phyloP scores from a whole-genome alignment of 2,329 filamentous ascomycete genomes.

The Colletotrichum tropicicola region DNA sequence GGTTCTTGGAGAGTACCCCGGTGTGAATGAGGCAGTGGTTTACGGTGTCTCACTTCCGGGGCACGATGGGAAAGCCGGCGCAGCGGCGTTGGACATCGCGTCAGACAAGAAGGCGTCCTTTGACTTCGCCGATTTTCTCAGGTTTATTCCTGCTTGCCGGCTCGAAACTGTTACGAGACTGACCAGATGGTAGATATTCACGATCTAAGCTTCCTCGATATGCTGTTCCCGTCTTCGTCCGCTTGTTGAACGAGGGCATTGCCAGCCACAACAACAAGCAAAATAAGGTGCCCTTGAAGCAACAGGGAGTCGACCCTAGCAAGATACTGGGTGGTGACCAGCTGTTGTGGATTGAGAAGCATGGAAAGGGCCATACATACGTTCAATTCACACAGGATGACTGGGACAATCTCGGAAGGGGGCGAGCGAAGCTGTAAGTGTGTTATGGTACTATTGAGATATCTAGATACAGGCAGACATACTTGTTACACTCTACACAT shows the following conservation, averaged over 20 bases:
- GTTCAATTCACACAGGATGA: constrained; percentile 65
- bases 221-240: constrained; percentile 78
- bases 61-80: constrained; percentile 75
- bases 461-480: neutral
- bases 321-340: constrained; percentile 44
- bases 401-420: constrained; percentile 52
- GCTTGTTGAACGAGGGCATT: constrained; percentile 66
- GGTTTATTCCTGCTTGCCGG: constrained; percentile 46
- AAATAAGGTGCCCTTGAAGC: constrained; percentile 74
- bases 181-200: constrained; percentile 52
- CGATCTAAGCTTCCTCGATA: constrained; percentile 73
- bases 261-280: constrained; percentile 80
- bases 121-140: constrained; percentile 67
- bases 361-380: constrained; percentile 62
- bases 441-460: neutral
- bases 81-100: constrained; percentile 67
- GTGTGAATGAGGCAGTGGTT: constrained; percentile 73
- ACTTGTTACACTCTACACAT: too few relatives aligned
- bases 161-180: neutral
- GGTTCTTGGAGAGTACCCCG: constrained; percentile 66
- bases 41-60: constrained; percentile 73
- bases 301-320: constrained; percentile 21
- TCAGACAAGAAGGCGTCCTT: constrained; percentile 57
- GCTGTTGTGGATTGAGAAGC: constrained; percentile 62
- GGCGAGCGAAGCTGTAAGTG: constrained; percentile 12